Percentiles rank a stretch among this genome's conserved stretches.
Evolutionary conservation across 176 grass and related monocot genomes (phyloP).

Genomic region (Carex littledalei): DNA sequence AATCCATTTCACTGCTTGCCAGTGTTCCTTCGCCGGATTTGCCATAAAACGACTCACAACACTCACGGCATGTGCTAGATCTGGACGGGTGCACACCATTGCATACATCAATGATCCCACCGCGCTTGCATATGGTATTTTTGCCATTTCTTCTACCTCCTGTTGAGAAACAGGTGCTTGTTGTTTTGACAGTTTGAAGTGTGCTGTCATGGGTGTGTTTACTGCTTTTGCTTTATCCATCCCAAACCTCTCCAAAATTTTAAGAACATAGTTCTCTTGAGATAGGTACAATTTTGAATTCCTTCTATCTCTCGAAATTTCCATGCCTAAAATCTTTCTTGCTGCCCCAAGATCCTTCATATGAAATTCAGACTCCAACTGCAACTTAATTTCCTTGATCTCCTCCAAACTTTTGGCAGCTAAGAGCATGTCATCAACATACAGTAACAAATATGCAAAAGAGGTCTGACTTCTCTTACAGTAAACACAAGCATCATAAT

Average conservation of each 20-base stretch:
- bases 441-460: background rate
- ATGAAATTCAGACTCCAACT: background rate
- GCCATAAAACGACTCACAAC: background rate
- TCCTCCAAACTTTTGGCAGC: background rate
- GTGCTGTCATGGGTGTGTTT: background rate
- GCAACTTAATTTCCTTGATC: background rate
- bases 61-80: background rate
- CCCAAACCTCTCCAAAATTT: background rate
- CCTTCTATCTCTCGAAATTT: background rate
- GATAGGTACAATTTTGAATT: background rate
- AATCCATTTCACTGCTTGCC: constrained; percentile 9
- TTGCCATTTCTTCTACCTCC: background rate
- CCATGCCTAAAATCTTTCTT: background rate
- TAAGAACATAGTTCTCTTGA: background rate
- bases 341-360: background rate
- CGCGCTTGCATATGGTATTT: background rate
- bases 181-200: background rate
- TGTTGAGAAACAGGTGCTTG: too few relatives aligned
- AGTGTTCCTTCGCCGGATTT: background rate
- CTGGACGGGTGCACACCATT: background rate
- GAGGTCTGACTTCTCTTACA: background rate
- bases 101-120: background rate
- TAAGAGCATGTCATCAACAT: background rate
- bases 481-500: background rate
- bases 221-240: background rate